A percentile compares a stretch with the other conserved stretches of the same genome.
These are phyloP conservation scores for Allium cepa DNA, from an alignment of 106 monocot species.

Conservation along the genomic window DNA sequence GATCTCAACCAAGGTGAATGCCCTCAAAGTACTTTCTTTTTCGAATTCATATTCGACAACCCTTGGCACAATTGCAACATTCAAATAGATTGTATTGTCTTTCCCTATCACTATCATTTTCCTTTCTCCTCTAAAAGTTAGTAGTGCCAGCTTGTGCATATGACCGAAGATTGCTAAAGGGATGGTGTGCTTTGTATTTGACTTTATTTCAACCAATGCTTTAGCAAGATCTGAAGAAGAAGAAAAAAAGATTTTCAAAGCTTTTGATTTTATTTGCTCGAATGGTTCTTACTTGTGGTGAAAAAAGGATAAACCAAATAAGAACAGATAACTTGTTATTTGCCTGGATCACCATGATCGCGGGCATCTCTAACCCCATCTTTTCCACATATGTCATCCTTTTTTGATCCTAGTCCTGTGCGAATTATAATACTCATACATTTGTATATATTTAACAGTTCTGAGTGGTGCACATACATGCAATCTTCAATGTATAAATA, in stretches of 20 bases:
- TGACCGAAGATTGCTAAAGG: constrained; percentile 90
- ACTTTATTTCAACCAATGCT: constrained; percentile 59
- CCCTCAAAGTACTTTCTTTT: constrained; percentile 23
- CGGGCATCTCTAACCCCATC: constrained; percentile 82
- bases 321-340: neutral
- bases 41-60: constrained; percentile 20
- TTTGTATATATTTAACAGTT: too few species aligned
- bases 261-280: too few species aligned
- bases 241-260: too few species aligned
- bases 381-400: constrained; percentile 72
- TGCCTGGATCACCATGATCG: constrained; percentile 93
- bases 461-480: neutral
- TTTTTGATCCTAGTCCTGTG: constrained; percentile 67
- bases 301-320: too few species aligned
- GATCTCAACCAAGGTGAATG: constrained; percentile 65
- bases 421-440: too few species aligned
- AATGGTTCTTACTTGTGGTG: too few species aligned
- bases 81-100: constrained; percentile 70
- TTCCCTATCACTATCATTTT: constrained; percentile 61
- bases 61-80: constrained; percentile 86
- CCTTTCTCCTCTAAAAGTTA: constrained; percentile 49
- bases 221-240: constrained; percentile 64
- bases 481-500: neutral
- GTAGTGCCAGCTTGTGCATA: constrained; percentile 82
- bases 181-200: constrained; percentile 22